Evolutionary conservation across 164 flowering plant species (phyloP).

Genomic region (Dillenia suffruticosa): DNA sequence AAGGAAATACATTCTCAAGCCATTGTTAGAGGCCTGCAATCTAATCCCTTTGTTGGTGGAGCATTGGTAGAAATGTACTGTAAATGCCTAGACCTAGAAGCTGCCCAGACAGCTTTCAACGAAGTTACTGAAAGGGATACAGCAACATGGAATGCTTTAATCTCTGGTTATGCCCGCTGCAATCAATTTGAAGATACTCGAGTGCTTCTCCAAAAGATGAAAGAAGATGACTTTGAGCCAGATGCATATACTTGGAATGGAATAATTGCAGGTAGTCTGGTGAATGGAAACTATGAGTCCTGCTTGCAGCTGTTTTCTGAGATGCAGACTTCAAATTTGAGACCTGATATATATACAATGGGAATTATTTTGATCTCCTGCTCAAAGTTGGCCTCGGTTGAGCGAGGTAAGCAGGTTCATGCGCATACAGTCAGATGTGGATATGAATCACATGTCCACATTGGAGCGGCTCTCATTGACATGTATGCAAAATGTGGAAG

Average conservation of each 20-base stretch:
- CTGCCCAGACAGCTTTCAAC: conserved; percentile 52
- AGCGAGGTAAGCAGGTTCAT: conserved; percentile 68
- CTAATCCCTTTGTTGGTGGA: conserved; percentile 54
- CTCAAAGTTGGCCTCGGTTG: conserved; percentile 46
- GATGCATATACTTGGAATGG: conserved; percentile 70
- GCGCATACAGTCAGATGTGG: conserved; percentile 52
- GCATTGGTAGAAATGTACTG: conserved; percentile 66
- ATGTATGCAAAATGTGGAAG: conserved; percentile 81
- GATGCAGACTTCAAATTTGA: conserved; percentile 37
- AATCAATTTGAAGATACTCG: conserved; percentile 28
- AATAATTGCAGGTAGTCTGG: conserved; percentile 53
- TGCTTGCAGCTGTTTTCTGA: conserved; percentile 44
- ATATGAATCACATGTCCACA: conserved; percentile 39
- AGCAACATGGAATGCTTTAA: conserved; percentile 61
- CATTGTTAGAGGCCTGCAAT: conserved; percentile 40
- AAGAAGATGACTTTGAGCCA: conserved; percentile 43
- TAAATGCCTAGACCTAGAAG: conserved; percentile 31
- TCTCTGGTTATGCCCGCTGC: conserved; percentile 59
- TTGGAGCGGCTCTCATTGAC: conserved; percentile 64
- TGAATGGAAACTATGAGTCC: conserved; percentile 38
- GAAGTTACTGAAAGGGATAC: conserved; percentile 41
- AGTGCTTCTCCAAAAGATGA: conserved; percentile 42
- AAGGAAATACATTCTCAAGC: conserved; percentile 61
- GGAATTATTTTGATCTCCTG: conserved; percentile 54
- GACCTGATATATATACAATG: conserved; percentile 55